These are phyloP conservation scores for Fusarium sp. DNA, from an alignment of 2,329 filamentous ascomycete species.

Conservation along the genomic window DNA sequence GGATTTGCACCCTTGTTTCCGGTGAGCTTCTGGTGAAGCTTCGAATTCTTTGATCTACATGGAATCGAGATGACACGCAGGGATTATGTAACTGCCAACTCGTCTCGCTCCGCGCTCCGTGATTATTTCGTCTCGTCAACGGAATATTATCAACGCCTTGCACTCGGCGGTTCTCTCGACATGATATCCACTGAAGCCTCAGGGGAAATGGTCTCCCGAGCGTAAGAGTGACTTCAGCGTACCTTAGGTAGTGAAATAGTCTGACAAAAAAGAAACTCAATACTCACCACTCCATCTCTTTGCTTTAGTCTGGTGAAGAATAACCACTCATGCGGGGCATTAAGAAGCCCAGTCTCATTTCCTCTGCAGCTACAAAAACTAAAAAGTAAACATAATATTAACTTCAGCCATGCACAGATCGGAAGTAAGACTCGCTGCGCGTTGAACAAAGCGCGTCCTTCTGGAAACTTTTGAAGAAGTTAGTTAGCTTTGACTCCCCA, in stretches of 20 bases:
- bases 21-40: conserved; percentile 31
- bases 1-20: conserved; percentile 29
- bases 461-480: conserved; percentile 30
- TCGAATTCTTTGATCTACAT: conserved; percentile 33
- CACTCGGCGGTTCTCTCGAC: conserved; percentile 20
- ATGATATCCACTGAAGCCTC: conserved; percentile 25
- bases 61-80: conserved; percentile 38
- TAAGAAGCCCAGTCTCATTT: conserved; percentile 7
- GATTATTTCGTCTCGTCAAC: conserved; percentile 29
- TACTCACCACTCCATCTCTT: conserved; percentile 1
- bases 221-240: conserved; percentile 5
- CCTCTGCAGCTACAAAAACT: conserved; percentile 4
- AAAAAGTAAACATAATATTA: conserved; percentile 13
- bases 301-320: conserved; percentile 1
- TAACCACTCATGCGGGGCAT: conserved; percentile 17
- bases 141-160: conserved; percentile 6
- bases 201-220: neutral
- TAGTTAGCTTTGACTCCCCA: conserved; percentile 18
- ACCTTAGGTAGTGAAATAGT: conserved; percentile 3
- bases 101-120: conserved; percentile 30
- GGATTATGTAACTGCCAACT: conserved; percentile 35
- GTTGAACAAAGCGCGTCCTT: conserved; percentile 13
- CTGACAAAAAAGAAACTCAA: conserved; percentile 1
- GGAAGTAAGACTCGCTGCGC: conserved; percentile 12
- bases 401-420: neutral